phyloP scores from a whole-genome alignment of 495 filamentous ascomycete species.

The Aspergillus haitiensis region DNA sequence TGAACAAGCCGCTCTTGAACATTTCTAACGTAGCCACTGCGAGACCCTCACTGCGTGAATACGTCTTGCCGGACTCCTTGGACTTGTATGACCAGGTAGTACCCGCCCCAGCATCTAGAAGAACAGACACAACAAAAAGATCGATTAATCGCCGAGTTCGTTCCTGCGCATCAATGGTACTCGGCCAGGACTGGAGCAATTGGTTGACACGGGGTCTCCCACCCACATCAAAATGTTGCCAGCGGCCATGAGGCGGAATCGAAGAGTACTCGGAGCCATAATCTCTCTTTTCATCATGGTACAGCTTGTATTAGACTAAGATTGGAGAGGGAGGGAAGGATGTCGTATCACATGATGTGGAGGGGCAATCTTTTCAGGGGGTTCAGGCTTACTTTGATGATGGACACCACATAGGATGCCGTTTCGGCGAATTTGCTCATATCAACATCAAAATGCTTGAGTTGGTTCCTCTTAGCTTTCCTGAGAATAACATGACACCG shows the following conservation, averaged over 20 bases:
- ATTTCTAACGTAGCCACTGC: conserved; percentile 95
- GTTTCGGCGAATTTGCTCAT: conserved; percentile 84
- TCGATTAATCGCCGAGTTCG: conserved; percentile 65
- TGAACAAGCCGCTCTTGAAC: conserved; percentile 95
- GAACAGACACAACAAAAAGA: conserved; percentile 66
- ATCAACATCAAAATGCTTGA: conserved; percentile 91
- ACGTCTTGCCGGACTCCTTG: conserved; percentile 82
- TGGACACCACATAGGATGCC: conserved; percentile 87
- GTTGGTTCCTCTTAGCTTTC: conserved; percentile 74
- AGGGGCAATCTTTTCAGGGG: conserved; percentile 8
- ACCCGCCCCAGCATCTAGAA: conserved; percentile 68
- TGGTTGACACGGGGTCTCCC: conserved; percentile 65
- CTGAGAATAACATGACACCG: conserved; percentile 68
- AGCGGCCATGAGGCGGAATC: conserved; percentile 73
- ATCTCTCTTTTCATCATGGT: conserved; percentile 62
- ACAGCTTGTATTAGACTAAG: conserved; percentile 18
- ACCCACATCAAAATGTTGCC: conserved; percentile 73
- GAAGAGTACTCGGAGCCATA: conserved; percentile 79
- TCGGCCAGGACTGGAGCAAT: conserved; percentile 64
- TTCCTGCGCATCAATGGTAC: conserved; percentile 59
- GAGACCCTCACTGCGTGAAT: conserved; percentile 85
- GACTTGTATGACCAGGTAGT: conserved; percentile 80
- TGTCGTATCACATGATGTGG: conserved; percentile 10
- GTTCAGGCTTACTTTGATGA: conserved; percentile 76
- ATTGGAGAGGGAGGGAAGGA: neutral